Evolutionary conservation across 352 stramenopile genomes (phyloP), one percentile per base, ranked within the genome.

Genomic region (Pythium inflatum): DNA sequence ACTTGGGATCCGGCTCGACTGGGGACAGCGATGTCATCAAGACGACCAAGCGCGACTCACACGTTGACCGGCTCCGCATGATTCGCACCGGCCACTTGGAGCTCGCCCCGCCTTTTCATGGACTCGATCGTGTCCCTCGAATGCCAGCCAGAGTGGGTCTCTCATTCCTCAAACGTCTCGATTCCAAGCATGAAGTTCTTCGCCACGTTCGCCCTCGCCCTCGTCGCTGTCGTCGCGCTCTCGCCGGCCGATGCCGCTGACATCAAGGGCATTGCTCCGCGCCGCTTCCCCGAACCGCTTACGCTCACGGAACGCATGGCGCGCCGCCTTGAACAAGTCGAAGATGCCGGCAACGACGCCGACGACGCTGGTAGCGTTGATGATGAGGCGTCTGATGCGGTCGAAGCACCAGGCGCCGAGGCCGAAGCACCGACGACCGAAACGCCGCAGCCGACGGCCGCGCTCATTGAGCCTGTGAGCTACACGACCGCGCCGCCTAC

Each of bases 121-220:
- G 27, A n/a, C 41, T 9, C n/a, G 41, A 22, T 25, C n/a, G n/a
- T n/a, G n/a, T n/a, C n/a, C n/a, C n/a, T n/a, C n/a, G n/a, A n/a
- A n/a, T n/a, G n/a, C n/a, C n/a, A n/a, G n/a, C n/a, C n/a, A 34
- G n/a, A 30, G 25, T 54, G 25, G 2, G 0, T n/a, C 33, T 12
- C 20, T 22, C 36, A 61, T 49, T 61, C 33, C n/a, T n/a, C 20
- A 59, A 46, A 46, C 22, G 13, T 14, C 51, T 31, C 3, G 20
- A 31, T n/a, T 8, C 25, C 11, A 28, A 54, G 11, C 46, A 66
- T 66, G 59, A 59, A 66, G 59, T 14, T 66, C 31, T 66, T 66
- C 16, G 34, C 38, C 13, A 43, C n/a, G 3, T 16, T 66, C 59
- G 59, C 48, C 22, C 6, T 51, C 34, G 48, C 59, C 2, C 25